Conservation (phyloP, 2,329 filamentous ascomycete species). For the Microsporum ferrugineum region DNA sequence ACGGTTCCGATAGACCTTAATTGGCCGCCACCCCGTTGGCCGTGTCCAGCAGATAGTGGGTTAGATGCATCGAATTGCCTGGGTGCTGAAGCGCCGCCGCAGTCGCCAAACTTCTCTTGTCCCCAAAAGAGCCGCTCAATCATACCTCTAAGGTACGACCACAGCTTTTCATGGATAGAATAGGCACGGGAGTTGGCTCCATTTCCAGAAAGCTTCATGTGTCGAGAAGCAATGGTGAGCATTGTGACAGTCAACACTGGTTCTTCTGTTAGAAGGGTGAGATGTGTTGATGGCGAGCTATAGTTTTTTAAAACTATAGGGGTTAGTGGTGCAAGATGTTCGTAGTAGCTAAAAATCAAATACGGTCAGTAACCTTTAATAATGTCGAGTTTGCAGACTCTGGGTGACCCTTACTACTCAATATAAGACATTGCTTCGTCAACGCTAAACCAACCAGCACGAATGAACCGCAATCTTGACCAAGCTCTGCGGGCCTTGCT, state of each 20-base stretch:
- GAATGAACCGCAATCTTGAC: constrained; percentile 86
- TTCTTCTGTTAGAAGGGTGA: constrained; percentile 73
- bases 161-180: constrained; percentile 88
- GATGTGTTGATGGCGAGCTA: constrained; percentile 66
- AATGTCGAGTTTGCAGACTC: constrained; percentile 12
- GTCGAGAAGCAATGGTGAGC: constrained; percentile 80
- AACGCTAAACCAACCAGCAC: constrained; percentile 90
- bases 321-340: constrained; percentile 78
- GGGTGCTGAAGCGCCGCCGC: constrained; percentile 52
- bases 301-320: constrained; percentile 91
- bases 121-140: constrained; percentile 92
- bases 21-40: constrained; percentile 48
- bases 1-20: constrained; percentile 85
- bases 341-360: constrained; percentile 58
- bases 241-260: constrained; percentile 87
- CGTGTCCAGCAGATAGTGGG: constrained; percentile 7
- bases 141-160: constrained; percentile 89
- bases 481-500: constrained; percentile 71
- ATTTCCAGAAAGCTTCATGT: constrained; percentile 66
- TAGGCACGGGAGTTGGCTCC: constrained; percentile 75
- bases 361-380: constrained; percentile 7
- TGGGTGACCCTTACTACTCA: constrained; percentile 55
- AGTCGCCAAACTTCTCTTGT: constrained; percentile 87
- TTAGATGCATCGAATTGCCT: constrained; percentile 10
- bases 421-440: constrained; percentile 89